phyloP scores from a whole-genome alignment of 306 rosid genomes.

The Begonia masoniana region DNA sequence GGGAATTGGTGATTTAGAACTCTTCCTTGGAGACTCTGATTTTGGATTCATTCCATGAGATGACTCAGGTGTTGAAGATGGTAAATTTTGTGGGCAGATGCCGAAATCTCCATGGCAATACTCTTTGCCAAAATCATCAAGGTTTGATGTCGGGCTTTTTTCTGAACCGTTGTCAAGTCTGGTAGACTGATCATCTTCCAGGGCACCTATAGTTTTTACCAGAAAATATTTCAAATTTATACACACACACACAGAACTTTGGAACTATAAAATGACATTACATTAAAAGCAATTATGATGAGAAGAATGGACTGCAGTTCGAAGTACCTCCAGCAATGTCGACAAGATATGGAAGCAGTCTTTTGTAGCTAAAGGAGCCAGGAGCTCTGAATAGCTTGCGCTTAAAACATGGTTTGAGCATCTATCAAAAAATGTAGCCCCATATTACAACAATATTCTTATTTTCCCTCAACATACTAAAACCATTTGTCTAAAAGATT shows the following conservation, averaged over 20 bases:
- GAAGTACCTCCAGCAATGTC: slow-evolving; percentile 17
- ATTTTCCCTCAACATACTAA: too few relatives aligned
- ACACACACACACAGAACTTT: neutral
- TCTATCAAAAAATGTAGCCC: slow-evolving; percentile 25
- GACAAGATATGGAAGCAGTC: slow-evolving; percentile 56
- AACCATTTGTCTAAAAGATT: neutral
- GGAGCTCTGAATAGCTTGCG: slow-evolving; percentile 55
- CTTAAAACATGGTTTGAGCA: slow-evolving; percentile 34
- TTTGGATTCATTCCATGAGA: slow-evolving; percentile 11
- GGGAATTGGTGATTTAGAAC: slow-evolving; percentile 12
- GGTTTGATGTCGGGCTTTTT: slow-evolving; percentile 4
- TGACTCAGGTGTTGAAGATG: slow-evolving; percentile 17
- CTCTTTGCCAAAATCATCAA: slow-evolving; percentile 6
- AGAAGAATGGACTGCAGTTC: neutral
- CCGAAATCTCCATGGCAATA: slow-evolving; percentile 12
- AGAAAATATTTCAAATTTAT: neutral
- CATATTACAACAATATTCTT: slow-evolving; percentile 3
- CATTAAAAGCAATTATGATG: slow-evolving; percentile 1
- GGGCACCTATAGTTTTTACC: slow-evolving; percentile 18
- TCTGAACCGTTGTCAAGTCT: slow-evolving; percentile 12
- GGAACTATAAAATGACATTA: slow-evolving; percentile 1
- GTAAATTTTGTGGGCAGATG: slow-evolving; percentile 7
- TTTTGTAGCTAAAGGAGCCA: slow-evolving; percentile 56
- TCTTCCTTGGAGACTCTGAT: slow-evolving; percentile 8
- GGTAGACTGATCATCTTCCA: slow-evolving; percentile 4